A percentile compares a stretch with the other conserved stretches of the same genome.
Evolutionary conservation across 805 yeast genomes (phyloP).

Genomic region (Candida verbasci): DNA sequence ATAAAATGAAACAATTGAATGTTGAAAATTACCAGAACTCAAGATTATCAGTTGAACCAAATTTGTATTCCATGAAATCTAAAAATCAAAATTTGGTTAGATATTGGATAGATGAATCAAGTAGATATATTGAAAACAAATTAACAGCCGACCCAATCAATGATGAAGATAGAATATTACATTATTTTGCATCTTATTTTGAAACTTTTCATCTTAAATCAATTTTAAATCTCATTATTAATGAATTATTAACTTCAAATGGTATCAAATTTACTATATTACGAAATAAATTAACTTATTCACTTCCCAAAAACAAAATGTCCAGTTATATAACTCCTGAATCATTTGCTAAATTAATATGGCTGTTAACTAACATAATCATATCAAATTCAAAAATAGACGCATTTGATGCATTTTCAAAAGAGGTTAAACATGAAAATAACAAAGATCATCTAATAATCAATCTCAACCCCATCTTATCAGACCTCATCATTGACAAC

Average conservation of each 20-base stretch:
- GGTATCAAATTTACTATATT: conserved; percentile 6
- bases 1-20: conserved; percentile 21
- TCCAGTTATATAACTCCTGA: conserved; percentile 6
- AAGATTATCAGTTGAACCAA: conserved; percentile 2
- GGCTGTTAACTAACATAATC: conserved; percentile 3
- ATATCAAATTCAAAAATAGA: not conserved
- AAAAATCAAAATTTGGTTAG: not conserved
- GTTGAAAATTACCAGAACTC: conserved; percentile 19
- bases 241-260: conserved; percentile 1
- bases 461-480: conserved; percentile 16
- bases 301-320: conserved; percentile 1
- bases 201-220: conserved; percentile 3
- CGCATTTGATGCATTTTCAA: not conserved
- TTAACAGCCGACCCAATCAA: not conserved
- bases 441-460: not conserved
- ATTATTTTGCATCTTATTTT: conserved; percentile 3
- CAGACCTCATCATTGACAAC: not conserved
- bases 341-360: conserved; percentile 7
- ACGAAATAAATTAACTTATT: conserved; percentile 1
- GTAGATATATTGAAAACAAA: not conserved
- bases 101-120: not conserved
- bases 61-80: not conserved
- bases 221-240: conserved; percentile 5
- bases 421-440: not conserved
- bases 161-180: conserved; percentile 1